Evolutionary conservation across 2,329 filamentous ascomycete species (phyloP).

Genomic region (Pyrenochaeta sp.): DNA sequence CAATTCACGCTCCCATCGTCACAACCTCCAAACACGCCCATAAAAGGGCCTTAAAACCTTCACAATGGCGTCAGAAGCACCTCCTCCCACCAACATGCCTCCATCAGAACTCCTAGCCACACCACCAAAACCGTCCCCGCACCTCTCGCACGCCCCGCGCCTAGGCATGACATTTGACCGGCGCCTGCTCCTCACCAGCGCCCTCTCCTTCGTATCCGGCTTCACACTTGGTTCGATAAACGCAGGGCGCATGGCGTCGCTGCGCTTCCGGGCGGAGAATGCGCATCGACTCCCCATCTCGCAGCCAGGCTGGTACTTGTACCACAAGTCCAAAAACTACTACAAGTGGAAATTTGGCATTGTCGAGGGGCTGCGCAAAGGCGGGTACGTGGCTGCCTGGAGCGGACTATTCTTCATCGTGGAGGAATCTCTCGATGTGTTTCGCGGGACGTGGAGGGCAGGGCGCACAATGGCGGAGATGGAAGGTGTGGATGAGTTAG

Average conservation of each 20-base stretch:
- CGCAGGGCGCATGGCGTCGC: slow-evolving; percentile 75
- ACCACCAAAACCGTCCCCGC: slow-evolving; percentile 2
- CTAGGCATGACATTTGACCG: slow-evolving; percentile 70
- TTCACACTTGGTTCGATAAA: slow-evolving; percentile 75
- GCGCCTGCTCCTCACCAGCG: slow-evolving; percentile 71
- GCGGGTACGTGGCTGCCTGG: slow-evolving; percentile 74
- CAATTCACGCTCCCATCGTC: not conserved
- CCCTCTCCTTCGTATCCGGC: slow-evolving; percentile 73
- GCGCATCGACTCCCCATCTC: slow-evolving; percentile 88
- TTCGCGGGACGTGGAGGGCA: slow-evolving; percentile 56
- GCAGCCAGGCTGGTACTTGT: slow-evolving; percentile 93
- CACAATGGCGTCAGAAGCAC: slow-evolving; percentile 8
- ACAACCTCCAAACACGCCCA: not conserved
- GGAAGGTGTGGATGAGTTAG: slow-evolving; percentile 48
- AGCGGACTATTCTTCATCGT: slow-evolving; percentile 79
- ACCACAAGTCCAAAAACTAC: slow-evolving; percentile 98
- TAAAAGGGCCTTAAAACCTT: not conserved
- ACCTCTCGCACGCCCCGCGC: slow-evolving; percentile 40
- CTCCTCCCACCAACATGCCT: not conserved
- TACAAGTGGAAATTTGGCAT: slow-evolving; percentile 79
- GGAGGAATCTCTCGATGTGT: slow-evolving; percentile 85
- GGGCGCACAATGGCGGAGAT: slow-evolving; percentile 52
- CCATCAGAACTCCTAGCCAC: slow-evolving; percentile 6
- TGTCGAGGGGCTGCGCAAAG: slow-evolving; percentile 80
- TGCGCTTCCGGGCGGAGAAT: slow-evolving; percentile 94